phyloP scores from a whole-genome alignment of 1,139 yeast species.

The Candida dubliniensis region DNA sequence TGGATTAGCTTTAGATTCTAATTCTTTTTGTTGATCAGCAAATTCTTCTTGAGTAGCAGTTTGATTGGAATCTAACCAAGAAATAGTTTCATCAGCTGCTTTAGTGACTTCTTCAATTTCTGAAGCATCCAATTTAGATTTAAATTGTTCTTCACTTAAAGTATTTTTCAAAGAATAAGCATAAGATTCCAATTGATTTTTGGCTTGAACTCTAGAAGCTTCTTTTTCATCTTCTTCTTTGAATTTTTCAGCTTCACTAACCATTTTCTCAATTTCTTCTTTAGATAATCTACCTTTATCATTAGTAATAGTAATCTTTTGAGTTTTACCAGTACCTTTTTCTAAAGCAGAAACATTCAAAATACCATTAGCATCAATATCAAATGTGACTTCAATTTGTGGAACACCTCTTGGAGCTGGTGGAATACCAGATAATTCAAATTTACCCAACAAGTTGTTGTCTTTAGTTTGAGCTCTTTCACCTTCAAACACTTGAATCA shows the following conservation, averaged over 20 bases:
- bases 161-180: constrained; percentile 88
- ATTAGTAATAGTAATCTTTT: constrained; percentile 51
- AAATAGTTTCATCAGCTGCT: constrained; percentile 82
- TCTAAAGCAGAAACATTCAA: constrained; percentile 91
- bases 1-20: constrained; percentile 92
- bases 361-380: constrained; percentile 93
- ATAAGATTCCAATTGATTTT: constrained; percentile 91
- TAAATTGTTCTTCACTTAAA: constrained; percentile 74
- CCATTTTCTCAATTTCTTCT: constrained; percentile 55
- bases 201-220: constrained; percentile 52
- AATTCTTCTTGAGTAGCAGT: constrained; percentile 87
- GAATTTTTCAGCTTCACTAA: constrained; percentile 50
- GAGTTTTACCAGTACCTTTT: constrained; percentile 85
- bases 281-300: constrained; percentile 54
- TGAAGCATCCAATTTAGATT: constrained; percentile 77
- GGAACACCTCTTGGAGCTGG: constrained; percentile 99
- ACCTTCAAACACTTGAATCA: constrained; percentile 96
- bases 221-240: constrained; percentile 51
- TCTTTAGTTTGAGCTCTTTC: constrained; percentile 96
- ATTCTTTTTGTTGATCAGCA: constrained; percentile 89
- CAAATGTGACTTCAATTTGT: constrained; percentile 94
- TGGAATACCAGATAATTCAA: constrained; percentile 92
- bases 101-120: constrained; percentile 78
- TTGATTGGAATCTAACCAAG: constrained; percentile 87
- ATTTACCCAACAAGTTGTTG: constrained; percentile 93